Base-by-base conservation (phyloP, 441 rosid genomes). In the Eruca vesicaria region DNA sequence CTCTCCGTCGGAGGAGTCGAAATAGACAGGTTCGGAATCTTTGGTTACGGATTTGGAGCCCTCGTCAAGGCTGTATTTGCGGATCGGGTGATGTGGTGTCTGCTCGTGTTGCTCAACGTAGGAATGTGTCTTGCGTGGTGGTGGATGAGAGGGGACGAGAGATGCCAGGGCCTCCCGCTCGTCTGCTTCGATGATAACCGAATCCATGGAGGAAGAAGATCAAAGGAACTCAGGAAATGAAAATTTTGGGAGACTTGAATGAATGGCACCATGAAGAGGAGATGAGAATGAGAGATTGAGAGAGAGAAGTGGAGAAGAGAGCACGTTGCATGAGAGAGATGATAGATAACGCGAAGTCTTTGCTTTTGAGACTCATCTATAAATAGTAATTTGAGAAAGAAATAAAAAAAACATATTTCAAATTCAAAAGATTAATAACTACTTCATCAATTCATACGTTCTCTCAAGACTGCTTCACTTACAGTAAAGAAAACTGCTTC, bases 61-160 rank as follows among this genome's bases (percentile, higher is more conserved):
- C 11, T 85, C 87, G 36, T 93, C 98, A 11, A 93, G 95, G 90
- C 94, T 91, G 76, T 88, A 91, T 61, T 89, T 91, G 16, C 96
- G 88, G 41, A 63, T 43, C 5, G 78, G 79, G 11, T 38, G 81
- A 69, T 78, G 79, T n/a, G 74, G 84, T 52, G 75, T 82, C 33
- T 66, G 57, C 43, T 89, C 96, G 59, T 82, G 53, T 81, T 87
- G 95, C 28, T 93, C 94, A 79, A 88, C 86, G 71, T 90, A 75
- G 60, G 91, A 94, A 64, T 90, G 86, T 11, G 84, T 80, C 53
- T 88, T 90, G 33, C 85, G 91, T 7, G 87, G 81, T 0, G 87
- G 83, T 0, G 94, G 90, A 63, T 93, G 97, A 71, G 53, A 45
- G 6, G 87, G 48, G 60, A 36, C 79, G 4, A 86, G 78, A 1